These are phyloP conservation scores for Zasmidium cellare DNA, from an alignment of 2,329 filamentous ascomycete species.

Conservation along the genomic window DNA sequence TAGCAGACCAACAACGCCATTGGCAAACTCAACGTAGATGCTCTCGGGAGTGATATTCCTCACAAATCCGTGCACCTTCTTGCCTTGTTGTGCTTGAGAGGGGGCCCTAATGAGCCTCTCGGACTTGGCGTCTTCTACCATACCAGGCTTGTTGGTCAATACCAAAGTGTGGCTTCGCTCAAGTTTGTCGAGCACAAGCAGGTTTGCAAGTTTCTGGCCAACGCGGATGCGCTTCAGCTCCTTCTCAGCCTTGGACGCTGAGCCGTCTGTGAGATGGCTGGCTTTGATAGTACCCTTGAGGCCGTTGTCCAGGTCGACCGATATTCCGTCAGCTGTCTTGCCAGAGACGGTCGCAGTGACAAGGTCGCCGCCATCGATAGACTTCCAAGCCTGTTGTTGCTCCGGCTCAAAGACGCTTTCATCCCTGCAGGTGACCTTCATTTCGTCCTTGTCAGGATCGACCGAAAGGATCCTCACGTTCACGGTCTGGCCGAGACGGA, in stretches of 20 bases:
- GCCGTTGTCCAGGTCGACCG: constrained; percentile 72
- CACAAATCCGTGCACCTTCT: constrained; percentile 74
- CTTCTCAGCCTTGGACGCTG: constrained; percentile 72
- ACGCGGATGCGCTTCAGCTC: constrained; percentile 79
- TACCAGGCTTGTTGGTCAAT: constrained; percentile 78
- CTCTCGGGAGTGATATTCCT: constrained; percentile 79
- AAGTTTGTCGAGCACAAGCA: constrained; percentile 86
- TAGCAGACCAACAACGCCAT: constrained; percentile 72
- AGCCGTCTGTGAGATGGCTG: constrained; percentile 83
- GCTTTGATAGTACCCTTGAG: constrained; percentile 76
- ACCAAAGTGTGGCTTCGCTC: constrained; percentile 73
- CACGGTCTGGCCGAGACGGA: constrained; percentile 85
- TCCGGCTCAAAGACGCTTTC: constrained; percentile 76
- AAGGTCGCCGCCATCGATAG: constrained; percentile 69
- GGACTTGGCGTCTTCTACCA: constrained; percentile 73
- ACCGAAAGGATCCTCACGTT: constrained; percentile 85
- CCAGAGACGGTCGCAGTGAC: constrained; percentile 69
- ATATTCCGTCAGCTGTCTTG: constrained; percentile 44
- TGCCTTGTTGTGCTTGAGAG: constrained; percentile 69
- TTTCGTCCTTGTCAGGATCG: constrained; percentile 66
- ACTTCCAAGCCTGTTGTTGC: constrained; percentile 70
- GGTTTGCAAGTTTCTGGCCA: constrained; percentile 76
- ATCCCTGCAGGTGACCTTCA: constrained; percentile 92
- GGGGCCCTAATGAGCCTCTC: constrained; percentile 71
- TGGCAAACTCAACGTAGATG: constrained; percentile 85